Evolutionary conservation across 441 rosid species (phyloP).

Genomic region (Geranium incanum): DNA sequence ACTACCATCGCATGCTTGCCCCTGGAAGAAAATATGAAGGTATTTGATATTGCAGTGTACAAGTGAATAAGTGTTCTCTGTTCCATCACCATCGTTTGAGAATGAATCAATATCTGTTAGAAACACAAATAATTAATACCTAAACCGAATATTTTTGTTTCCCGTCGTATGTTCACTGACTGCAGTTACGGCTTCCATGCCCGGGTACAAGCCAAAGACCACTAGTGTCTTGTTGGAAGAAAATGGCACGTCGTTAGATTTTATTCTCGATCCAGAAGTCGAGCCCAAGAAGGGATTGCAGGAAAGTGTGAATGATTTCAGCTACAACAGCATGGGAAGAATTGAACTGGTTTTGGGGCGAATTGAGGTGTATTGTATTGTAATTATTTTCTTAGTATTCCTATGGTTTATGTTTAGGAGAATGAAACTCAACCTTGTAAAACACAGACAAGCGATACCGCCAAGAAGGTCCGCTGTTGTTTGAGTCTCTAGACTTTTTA

Average conservation of each 20-base stretch:
- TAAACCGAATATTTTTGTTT: too few species aligned
- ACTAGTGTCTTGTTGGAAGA: constrained; percentile 49
- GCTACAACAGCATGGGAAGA: constrained; percentile 25
- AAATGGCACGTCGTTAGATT: constrained; percentile 51
- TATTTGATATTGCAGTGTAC: constrained; percentile 22
- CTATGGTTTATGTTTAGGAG: constrained; percentile 47
- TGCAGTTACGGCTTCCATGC: constrained; percentile 59
- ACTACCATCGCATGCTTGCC: constrained; percentile 70
- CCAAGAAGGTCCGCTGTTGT: constrained; percentile 35
- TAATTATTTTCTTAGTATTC: constrained; percentile 43
- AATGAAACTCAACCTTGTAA: constrained; percentile 37
- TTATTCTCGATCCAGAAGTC: constrained; percentile 67
- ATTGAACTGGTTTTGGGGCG: constrained; percentile 35
- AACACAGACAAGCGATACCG: constrained; percentile 35
- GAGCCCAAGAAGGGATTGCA: constrained; percentile 20
- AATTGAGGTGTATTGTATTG: constrained; percentile 37
- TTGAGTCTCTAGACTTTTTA: background rate
- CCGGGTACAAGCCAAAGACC: constrained; percentile 63
- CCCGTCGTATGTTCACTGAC: background rate
- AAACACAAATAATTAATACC: background rate
- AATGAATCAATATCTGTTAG: background rate
- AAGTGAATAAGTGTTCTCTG: background rate
- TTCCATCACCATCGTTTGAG: background rate
- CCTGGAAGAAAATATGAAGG: constrained; percentile 77
- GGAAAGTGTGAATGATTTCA: constrained; percentile 38